Conservation (phyloP, 306 rosid species). For the Comarum palustre region DNA sequence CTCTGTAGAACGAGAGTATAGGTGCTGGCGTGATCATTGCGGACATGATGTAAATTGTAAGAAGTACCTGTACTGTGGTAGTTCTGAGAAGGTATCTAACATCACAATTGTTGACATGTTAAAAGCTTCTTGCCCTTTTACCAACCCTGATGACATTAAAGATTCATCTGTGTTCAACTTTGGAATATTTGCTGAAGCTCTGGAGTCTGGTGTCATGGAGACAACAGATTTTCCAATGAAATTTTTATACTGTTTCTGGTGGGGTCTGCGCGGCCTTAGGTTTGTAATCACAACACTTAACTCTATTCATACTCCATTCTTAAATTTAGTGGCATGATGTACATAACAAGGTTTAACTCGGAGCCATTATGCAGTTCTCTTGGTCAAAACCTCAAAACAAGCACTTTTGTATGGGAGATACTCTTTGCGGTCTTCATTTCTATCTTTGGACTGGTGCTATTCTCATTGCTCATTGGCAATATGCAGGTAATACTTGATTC, state of each 20-base stretch:
- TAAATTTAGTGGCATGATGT: background rate
- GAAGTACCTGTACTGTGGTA: slow-evolving; percentile 41
- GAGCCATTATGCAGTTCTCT: slow-evolving; percentile 50
- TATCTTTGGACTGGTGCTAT: slow-evolving; percentile 67
- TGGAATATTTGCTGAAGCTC: slow-evolving; percentile 68
- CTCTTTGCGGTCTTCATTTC: slow-evolving; percentile 59
- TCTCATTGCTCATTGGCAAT: slow-evolving; percentile 77
- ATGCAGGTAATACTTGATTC: slow-evolving; percentile 62
- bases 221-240: slow-evolving; percentile 40
- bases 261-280: slow-evolving; percentile 89
- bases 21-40: slow-evolving; percentile 53
- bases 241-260: slow-evolving; percentile 83
- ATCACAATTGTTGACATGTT: background rate
- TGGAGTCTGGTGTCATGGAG: slow-evolving; percentile 39
- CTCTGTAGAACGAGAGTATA: slow-evolving; percentile 50
- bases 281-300: slow-evolving; percentile 18
- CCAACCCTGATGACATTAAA: slow-evolving; percentile 25
- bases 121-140: slow-evolving; percentile 33
- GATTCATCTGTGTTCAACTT: slow-evolving; percentile 40
- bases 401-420: slow-evolving; percentile 56
- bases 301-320: background rate
- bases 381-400: slow-evolving; percentile 80
- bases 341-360: background rate
- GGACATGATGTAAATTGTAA: too few relatives aligned
- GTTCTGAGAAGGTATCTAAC: rapidly evolving